Evolutionary conservation across 129 eudicot genomes (phyloP).

Genomic region (Artemisia tridentata): DNA sequence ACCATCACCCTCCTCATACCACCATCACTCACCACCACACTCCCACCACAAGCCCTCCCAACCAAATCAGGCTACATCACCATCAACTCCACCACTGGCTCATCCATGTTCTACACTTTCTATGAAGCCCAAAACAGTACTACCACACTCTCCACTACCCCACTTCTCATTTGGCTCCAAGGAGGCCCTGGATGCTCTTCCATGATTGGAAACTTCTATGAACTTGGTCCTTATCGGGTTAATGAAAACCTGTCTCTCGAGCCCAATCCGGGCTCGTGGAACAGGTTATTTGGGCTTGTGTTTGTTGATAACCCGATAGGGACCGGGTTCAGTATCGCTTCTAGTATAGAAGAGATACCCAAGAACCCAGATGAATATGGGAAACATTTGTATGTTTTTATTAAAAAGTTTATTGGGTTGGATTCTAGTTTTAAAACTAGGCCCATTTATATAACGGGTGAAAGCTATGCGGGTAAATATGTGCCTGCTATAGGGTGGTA

Average conservation of each 20-base stretch:
- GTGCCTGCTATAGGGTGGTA: constrained; percentile 75
- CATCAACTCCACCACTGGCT: constrained; percentile 61
- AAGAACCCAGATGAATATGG: constrained; percentile 59
- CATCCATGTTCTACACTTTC: constrained; percentile 82
- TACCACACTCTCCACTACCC: constrained; percentile 51
- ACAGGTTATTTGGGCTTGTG: constrained; percentile 64
- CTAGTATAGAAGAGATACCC: constrained; percentile 62
- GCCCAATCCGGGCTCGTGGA: constrained; percentile 79
- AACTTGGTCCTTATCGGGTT: constrained; percentile 81
- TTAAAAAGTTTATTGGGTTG: constrained; percentile 45
- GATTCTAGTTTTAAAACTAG: constrained; percentile 52
- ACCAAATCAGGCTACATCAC: constrained; percentile 86
- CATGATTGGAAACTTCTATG: constrained; percentile 72
- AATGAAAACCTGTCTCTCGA: constrained; percentile 39
- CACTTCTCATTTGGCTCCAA: constrained; percentile 90
- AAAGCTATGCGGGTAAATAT: constrained; percentile 93
- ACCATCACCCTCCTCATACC: constrained; percentile 18
- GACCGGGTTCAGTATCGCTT: constrained; percentile 76
- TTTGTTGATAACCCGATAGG: constrained; percentile 91
- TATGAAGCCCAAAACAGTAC: constrained; percentile 61
- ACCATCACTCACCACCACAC: constrained; percentile 28
- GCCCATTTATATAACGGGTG: constrained; percentile 80
- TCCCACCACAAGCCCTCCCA: constrained; percentile 77
- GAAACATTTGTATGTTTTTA: constrained; percentile 56
- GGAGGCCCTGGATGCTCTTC: constrained; percentile 98